phyloP scores from a whole-genome alignment of 129 eudicot genomes.

The Tagetes erecta region DNA sequence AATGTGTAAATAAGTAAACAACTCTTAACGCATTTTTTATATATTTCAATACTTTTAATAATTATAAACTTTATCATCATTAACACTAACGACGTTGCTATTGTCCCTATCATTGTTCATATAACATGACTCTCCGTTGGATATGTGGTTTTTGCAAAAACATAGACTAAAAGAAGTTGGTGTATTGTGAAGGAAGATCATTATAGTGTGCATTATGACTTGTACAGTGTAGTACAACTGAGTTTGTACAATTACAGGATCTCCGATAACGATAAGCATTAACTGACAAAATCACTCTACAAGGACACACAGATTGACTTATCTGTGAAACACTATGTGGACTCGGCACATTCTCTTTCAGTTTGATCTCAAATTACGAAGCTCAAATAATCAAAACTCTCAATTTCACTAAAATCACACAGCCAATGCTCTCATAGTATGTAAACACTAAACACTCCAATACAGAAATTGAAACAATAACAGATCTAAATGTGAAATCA shows the following conservation, averaged over 20 bases:
- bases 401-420: neutral
- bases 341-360: neutral
- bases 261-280: constrained; percentile 15
- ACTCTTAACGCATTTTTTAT: no score
- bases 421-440: neutral
- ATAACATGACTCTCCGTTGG: no score
- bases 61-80: no score
- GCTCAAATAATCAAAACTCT: neutral
- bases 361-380: constrained; percentile 19
- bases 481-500: neutral
- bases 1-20: neutral
- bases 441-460: neutral
- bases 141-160: neutral
- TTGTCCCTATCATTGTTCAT: no score
- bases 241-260: constrained; percentile 9
- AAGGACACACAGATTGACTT: constrained; percentile 10
- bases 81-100: no score
- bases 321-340: neutral
- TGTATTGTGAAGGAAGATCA: neutral
- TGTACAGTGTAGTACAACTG: constrained; percentile 31
- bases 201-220: constrained; percentile 27
- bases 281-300: constrained; percentile 14
- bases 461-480: no score
- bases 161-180: neutral
- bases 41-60: no score